Percentiles rank a stretch among this genome's conserved stretches.
Evolutionary conservation across 108 stramenopile genomes (phyloP).

Genomic region (Phaeodactylum tricornutum): DNA sequence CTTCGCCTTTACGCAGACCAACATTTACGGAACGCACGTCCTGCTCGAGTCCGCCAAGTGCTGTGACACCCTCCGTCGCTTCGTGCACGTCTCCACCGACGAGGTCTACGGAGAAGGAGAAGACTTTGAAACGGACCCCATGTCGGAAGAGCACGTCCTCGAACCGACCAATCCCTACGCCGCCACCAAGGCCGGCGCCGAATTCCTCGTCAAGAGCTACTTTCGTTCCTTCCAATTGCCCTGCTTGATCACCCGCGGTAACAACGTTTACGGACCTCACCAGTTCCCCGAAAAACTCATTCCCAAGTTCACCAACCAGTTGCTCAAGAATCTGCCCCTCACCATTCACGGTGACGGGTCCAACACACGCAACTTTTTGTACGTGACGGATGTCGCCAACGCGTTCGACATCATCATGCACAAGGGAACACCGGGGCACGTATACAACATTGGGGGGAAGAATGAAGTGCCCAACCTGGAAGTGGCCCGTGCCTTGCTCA

Average conservation of each 20-base stretch:
- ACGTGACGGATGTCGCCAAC: conserved; percentile 92
- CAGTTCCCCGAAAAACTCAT: conserved; percentile 99
- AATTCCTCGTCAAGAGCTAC: conserved; percentile 94
- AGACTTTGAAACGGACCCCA: conserved; percentile 85
- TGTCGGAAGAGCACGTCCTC: conserved; percentile 94
- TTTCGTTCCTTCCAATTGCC: conserved; percentile 89
- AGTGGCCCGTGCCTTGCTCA: conserved; percentile 80
- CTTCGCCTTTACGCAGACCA: conserved; percentile 96
- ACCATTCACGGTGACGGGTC: conserved; percentile 96
- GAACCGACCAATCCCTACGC: conserved; percentile 99
- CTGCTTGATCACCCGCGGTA: conserved; percentile 94
- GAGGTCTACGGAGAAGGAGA: conserved; percentile 99
- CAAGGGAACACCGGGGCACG: conserved; percentile 82
- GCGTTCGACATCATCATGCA: conserved; percentile 96
- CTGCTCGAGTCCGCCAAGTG: conserved; percentile 94
- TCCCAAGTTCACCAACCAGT: conserved; percentile 98
- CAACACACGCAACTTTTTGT: conserved; percentile 96
- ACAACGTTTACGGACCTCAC: conserved; percentile 99
- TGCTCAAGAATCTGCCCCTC: conserved; percentile 75
- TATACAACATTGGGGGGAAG: conserved; percentile 97
- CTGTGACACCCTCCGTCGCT: conserved; percentile 69
- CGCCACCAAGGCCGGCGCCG: conserved; percentile 98
- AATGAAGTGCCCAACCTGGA: conserved; percentile 85
- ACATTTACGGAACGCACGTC: conserved; percentile 98
- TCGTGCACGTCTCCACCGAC: conserved; percentile 97